Percentiles rank a stretch among this genome's conserved stretches.
Evolutionary conservation across 2,329 filamentous ascomycete species (phyloP).

Genomic region (Hansfordia pulvinata): DNA sequence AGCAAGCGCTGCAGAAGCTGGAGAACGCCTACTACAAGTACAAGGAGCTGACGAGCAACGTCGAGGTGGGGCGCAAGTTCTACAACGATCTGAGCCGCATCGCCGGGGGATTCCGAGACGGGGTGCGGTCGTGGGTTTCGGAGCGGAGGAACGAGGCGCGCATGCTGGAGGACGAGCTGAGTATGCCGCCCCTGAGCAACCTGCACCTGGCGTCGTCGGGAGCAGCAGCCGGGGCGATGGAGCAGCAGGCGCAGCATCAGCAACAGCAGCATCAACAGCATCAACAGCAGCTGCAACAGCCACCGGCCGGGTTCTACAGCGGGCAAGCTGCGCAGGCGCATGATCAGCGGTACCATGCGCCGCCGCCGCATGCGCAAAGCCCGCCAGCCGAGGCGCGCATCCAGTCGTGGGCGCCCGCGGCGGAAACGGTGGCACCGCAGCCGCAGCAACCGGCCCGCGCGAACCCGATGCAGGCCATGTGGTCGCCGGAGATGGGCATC

Average conservation of each 20-base stretch:
- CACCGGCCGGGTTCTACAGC: conserved; percentile 14
- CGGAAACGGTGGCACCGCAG: conserved; percentile 35
- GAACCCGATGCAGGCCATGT: conserved; percentile 39
- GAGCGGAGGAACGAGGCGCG: conserved; percentile 70
- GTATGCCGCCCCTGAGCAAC: conserved; percentile 15
- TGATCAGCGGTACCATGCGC: conserved; percentile 4
- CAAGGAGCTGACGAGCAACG: conserved; percentile 85
- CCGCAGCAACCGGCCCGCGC: conserved; percentile 21
- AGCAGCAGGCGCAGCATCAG: conserved; percentile 10
- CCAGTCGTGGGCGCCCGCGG: conserved; percentile 38
- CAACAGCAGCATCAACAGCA: conserved; percentile 13
- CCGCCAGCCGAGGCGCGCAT: conserved; percentile 33
- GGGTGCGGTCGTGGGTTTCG: conserved; percentile 63
- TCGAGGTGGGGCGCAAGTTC: conserved; percentile 86
- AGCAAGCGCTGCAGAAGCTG: conserved; percentile 72
- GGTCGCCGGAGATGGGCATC: conserved; percentile 73
- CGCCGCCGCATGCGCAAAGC: conserved; percentile 15
- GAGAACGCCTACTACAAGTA: conserved; percentile 93
- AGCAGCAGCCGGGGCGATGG: conserved; percentile 2
- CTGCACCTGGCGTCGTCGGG: conserved; percentile 11
- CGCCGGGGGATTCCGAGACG: conserved; percentile 66
- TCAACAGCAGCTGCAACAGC: conserved; percentile 9
- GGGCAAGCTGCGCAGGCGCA: conserved; percentile 4
- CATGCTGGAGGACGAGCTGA: conserved; percentile 33
- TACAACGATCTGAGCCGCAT: conserved; percentile 93